Conservation (phyloP, 1,284 basidiomycete species). For the Pulveroboletus sp. region DNA sequence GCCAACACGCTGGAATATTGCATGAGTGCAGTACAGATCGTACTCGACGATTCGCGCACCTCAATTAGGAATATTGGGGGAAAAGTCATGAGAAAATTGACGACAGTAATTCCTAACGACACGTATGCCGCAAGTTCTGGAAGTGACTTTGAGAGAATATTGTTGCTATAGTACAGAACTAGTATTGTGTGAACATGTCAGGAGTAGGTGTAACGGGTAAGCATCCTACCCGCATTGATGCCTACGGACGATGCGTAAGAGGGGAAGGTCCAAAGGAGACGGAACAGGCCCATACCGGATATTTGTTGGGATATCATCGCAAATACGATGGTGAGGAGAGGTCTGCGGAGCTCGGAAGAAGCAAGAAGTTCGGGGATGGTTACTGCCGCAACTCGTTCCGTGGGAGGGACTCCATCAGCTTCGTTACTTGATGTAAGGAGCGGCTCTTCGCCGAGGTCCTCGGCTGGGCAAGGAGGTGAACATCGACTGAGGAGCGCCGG, state of each 20-base stretch:
- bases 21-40: not conserved
- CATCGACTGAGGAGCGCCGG: not conserved
- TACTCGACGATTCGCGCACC: conserved; percentile 34
- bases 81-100: conserved; percentile 81
- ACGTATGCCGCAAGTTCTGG: conserved; percentile 78
- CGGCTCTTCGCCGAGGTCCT: conserved; percentile 40
- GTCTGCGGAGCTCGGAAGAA: conserved; percentile 59
- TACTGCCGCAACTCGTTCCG: conserved; percentile 38
- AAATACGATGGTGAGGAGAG: conserved; percentile 70
- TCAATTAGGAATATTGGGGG: conserved; percentile 87
- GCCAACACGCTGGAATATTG: conserved; percentile 56
- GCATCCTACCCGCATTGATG: conserved; percentile 56
- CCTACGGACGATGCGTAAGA: conserved; percentile 26
- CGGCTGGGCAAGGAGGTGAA: conserved; percentile 21
- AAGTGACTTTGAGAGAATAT: conserved; percentile 77
- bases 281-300: conserved; percentile 51
- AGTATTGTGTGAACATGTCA: conserved; percentile 41
- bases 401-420: conserved; percentile 18
- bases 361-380: conserved; percentile 56
- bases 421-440: conserved; percentile 47
- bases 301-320: conserved; percentile 81
- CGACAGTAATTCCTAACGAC: conserved; percentile 75
- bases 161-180: conserved; percentile 89
- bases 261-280: not conserved
- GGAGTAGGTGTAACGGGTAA: not conserved